Evolutionary conservation across 176 grass and related monocot species (phyloP).

Genomic region (Triticum monococcum): DNA sequence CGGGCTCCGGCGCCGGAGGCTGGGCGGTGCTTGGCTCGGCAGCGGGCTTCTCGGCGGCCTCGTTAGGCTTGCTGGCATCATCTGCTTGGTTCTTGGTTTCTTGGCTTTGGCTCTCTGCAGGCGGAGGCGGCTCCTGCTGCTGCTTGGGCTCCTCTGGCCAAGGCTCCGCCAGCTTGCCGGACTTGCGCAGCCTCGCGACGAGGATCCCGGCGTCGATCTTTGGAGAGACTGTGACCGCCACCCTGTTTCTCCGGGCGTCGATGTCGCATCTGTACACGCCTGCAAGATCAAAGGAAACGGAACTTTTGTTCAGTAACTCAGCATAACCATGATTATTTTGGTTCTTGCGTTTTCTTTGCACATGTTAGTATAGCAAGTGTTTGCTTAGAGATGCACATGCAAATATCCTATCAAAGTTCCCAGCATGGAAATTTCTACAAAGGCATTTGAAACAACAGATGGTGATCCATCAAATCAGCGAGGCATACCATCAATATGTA

Average conservation of each 20-base stretch:
- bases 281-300: conserved; percentile 16
- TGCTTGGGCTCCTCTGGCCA: conserved; percentile 41
- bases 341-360: neutral
- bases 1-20: neutral
- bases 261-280: conserved; percentile 54
- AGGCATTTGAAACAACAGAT: neutral
- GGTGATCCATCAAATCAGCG: neutral
- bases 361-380: neutral
- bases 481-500: conserved; percentile 29
- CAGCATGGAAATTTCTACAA: neutral
- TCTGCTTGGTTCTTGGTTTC: conserved; percentile 22
- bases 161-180: conserved; percentile 58
- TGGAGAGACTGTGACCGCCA: conserved; percentile 35
- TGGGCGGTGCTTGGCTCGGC: conserved; percentile 19
- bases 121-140: neutral
- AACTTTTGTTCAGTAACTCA: neutral
- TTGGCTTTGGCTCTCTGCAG: conserved; percentile 32
- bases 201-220: conserved; percentile 45
- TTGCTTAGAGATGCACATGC: neutral
- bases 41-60: conserved; percentile 6
- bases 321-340: neutral
- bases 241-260: conserved; percentile 58
- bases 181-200: conserved; percentile 52
- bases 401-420: neutral
- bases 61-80: conserved; percentile 23